phyloP scores from a whole-genome alignment of 192 early-diverging fungal genomes.

The Dissophora globulifera region DNA sequence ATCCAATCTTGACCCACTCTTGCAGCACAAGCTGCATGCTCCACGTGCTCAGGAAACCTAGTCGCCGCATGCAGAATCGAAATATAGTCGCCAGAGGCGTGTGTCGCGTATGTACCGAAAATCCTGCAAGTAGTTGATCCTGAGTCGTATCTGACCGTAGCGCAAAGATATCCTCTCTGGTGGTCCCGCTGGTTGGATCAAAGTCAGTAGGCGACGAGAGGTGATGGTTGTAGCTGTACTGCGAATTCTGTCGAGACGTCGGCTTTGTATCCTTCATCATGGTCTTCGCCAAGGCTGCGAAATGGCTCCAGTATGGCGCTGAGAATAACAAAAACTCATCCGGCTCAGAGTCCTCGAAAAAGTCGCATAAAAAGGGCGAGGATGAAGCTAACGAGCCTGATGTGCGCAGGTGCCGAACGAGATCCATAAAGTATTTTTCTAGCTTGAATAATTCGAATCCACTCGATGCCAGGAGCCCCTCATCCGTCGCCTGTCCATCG shows the following conservation, averaged over 20 bases:
- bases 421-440: conserved; percentile 24
- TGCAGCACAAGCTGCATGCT: conserved; percentile 56
- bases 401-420: conserved; percentile 5
- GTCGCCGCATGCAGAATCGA: conserved; percentile 30
- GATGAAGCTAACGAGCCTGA: neutral
- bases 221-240: conserved; percentile 5
- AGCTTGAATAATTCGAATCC: conserved; percentile 39
- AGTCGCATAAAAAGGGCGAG: conserved; percentile 53
- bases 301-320: conserved; percentile 60
- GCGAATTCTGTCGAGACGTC: no score
- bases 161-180: conserved; percentile 29
- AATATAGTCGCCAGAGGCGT: conserved; percentile 16
- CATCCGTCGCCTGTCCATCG: neutral
- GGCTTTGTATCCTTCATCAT: conserved; percentile 26
- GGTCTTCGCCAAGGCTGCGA: conserved; percentile 58
- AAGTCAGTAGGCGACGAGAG: neutral
- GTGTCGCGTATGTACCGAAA: conserved; percentile 19
- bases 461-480: conserved; percentile 15
- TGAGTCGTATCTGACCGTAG: conserved; percentile 8
- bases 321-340: conserved; percentile 53
- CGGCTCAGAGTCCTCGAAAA: conserved; percentile 41
- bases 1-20: conserved; percentile 64
- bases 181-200: no score
- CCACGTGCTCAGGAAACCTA: conserved; percentile 50
- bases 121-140: conserved; percentile 16